Evolutionary conservation across 768 basidiomycete species (phyloP).

Genomic region (Cyclocybe aegerita): DNA sequence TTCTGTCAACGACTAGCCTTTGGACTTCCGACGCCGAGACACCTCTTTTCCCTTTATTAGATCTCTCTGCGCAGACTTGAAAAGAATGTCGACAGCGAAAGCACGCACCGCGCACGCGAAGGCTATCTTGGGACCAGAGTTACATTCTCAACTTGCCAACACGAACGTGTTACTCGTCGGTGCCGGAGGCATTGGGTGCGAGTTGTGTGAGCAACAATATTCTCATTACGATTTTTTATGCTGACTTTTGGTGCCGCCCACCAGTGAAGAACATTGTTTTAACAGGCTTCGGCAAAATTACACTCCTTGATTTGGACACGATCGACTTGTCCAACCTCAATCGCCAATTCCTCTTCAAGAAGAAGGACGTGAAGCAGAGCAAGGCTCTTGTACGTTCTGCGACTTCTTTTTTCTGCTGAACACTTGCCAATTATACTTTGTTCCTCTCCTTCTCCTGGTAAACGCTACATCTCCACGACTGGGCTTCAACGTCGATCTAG

Average conservation of each 20-base stretch:
- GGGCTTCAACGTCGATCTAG: slow-evolving; percentile 30
- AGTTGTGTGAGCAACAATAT: slow-evolving; percentile 63
- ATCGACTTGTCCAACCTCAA: slow-evolving; percentile 98
- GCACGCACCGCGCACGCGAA: slow-evolving; percentile 61
- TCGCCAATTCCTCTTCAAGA: slow-evolving; percentile 93
- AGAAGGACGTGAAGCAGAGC: slow-evolving; percentile 96
- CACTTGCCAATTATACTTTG: background rate
- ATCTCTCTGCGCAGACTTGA: background rate
- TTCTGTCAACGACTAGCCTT: background rate
- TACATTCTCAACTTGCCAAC: slow-evolving; percentile 57
- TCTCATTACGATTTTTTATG: background rate
- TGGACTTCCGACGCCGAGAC: background rate
- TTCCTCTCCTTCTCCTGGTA: background rate
- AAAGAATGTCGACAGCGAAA: slow-evolving; percentile 44
- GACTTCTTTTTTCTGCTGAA: background rate
- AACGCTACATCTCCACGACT: too few species aligned
- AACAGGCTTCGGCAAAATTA: slow-evolving; percentile 90
- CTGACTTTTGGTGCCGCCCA: background rate
- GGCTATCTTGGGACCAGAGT: slow-evolving; percentile 77
- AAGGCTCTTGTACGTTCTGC: slow-evolving; percentile 74
- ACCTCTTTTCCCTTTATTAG: background rate
- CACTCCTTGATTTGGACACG: slow-evolving; percentile 93
- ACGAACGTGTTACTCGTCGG: slow-evolving; percentile 88
- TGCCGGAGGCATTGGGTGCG: slow-evolving; percentile 96
- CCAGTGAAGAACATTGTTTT: slow-evolving; percentile 95